Percentiles rank a stretch among this genome's conserved stretches.
Evolutionary conservation across 176 grass and related monocot species (phyloP).

Genomic region (Otatea glauca): DNA sequence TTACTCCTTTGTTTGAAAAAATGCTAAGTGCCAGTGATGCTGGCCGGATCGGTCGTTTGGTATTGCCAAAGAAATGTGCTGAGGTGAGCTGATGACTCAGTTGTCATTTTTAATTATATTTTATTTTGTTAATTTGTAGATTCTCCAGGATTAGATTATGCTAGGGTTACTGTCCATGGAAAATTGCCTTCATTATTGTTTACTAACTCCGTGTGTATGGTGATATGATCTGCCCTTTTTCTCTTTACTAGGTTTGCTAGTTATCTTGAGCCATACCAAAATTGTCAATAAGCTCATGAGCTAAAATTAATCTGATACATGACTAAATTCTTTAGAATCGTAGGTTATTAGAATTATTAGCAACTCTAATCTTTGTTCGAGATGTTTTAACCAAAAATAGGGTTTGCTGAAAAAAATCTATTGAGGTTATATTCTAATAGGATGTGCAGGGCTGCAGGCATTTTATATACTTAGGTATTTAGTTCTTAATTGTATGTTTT

Average conservation of each 20-base stretch:
- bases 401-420: conserved; percentile 1
- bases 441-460: background rate
- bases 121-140: conserved; percentile 30
- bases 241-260: conserved; percentile 4
- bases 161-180: background rate
- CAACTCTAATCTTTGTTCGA: background rate
- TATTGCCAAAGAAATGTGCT: conserved; percentile 99
- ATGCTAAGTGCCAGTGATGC: conserved; percentile 99
- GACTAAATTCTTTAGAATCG: background rate
- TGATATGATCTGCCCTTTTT: background rate
- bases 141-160: conserved; percentile 34
- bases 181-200: background rate
- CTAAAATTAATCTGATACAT: conserved; percentile 1
- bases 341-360: background rate
- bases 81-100: conserved; percentile 60
- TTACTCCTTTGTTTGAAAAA: conserved; percentile 97
- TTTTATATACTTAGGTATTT: conserved; percentile 13
- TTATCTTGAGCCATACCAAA: conserved; percentile 31
- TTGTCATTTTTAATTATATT: conserved; percentile 27
- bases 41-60: conserved; percentile 94
- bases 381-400: background rate
- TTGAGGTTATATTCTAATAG: background rate
- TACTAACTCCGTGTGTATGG: conserved; percentile 5
- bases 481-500: conserved; percentile 13
- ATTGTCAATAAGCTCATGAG: conserved; percentile 18